Evolutionary conservation across 2,329 filamentous ascomycete species (phyloP), one percentile per base, ranked within the genome.

Genomic region (Mollisiaceae sp.): DNA sequence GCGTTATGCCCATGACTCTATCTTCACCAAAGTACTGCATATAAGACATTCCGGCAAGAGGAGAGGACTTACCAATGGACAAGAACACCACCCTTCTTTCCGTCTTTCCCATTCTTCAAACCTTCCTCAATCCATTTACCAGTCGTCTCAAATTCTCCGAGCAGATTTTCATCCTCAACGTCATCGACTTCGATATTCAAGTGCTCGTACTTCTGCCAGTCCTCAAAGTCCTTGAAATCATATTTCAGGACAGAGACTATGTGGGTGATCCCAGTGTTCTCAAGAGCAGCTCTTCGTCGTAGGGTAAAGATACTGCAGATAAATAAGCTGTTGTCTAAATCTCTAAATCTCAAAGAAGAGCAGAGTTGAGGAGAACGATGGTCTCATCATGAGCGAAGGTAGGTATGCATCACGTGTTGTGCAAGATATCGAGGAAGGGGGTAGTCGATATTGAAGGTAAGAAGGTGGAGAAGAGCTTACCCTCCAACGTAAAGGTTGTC

Each of bases 121-220:
- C 88, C 94, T 50, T 88, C 81, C 72, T 94, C 87, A 72, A 98
- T 97, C 78, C 97, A 99, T 57, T 83, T 84, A 72, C 95, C 91
- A 64, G 91, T 91, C 60, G 82, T 82, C 8, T 93, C 87, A 67
- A 98, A 90, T 77, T 96, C 89, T 68, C 91, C 86, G 20, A 98
- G 81, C 60, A 98, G 79, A 78, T 99, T 92, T 72, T 94, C 90
- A 74, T 97, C 93, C 22, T 94, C 92, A 60, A 94, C 87, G 80
- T 99, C 95, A 77, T 98, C 92, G 52, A 97, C 88, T 70, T 96
- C 90, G 69, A 98, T 90, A 67, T 88, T 84, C 71, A 92, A 83
- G 77, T 96, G 93, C 69, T 89, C 80, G 76, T 89, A 93, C 50
- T 84, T 82, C 69, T 85, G 82, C 74, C 82, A 83, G 68, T 82